Evolutionary conservation across 352 stramenopile genomes (phyloP).

Genomic region (Phytophthora colocasiae): DNA sequence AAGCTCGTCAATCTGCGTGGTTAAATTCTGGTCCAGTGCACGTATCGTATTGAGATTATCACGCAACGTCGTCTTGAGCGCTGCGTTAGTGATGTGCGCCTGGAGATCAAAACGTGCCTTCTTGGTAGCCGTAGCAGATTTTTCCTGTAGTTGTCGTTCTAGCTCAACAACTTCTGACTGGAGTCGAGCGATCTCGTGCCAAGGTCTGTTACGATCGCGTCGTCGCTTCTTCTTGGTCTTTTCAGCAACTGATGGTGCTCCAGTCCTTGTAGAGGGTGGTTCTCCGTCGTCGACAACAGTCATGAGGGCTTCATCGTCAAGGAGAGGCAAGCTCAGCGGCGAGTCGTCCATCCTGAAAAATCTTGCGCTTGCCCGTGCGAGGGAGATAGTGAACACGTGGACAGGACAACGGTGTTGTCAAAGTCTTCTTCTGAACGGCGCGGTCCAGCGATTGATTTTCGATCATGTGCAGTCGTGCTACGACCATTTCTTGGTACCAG

Average conservation of each 20-base stretch:
- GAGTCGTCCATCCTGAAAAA: neutral
- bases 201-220: conserved; percentile 1
- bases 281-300: neutral
- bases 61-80: conserved; percentile 1
- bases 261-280: no score
- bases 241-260: no score
- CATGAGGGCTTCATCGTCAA: neutral
- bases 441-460: conserved; percentile 21
- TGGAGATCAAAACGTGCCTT: neutral
- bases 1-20: neutral
- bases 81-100: neutral
- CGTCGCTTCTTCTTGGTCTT: conserved; percentile 3
- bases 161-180: neutral
- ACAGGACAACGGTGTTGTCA: neutral
- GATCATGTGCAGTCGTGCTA: conserved; percentile 11
- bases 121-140: neutral
- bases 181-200: conserved; percentile 5
- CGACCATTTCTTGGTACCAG: conserved; percentile 20
- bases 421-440: conserved; percentile 1
- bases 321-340: no score
- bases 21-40: conserved; percentile 8
- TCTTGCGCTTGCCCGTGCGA: neutral
- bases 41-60: neutral
- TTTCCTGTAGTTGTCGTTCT: neutral
- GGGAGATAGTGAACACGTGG: neutral